Percentiles rank a stretch among this genome's conserved stretches.
Evolutionary conservation across 176 grass and related monocot genomes (phyloP).

Genomic region (Cenchrus purpureus): DNA sequence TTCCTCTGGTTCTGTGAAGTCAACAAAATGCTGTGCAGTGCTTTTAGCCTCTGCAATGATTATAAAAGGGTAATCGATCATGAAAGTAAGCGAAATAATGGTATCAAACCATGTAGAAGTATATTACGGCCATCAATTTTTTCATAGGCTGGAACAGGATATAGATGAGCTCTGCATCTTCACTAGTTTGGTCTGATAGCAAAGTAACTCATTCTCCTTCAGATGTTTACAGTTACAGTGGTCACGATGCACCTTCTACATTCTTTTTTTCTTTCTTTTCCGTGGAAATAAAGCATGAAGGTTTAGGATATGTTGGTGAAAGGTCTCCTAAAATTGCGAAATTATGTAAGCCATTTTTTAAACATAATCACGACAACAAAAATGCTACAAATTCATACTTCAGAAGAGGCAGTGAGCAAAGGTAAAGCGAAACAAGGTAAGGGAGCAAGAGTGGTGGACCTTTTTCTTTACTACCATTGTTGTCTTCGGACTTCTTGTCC

Average conservation of each 20-base stretch:
- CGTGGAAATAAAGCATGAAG: background rate
- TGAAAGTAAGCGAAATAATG: constrained; percentile 20
- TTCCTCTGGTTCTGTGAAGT: constrained; percentile 63
- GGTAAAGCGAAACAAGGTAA: constrained; percentile 24
- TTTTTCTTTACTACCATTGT: constrained; percentile 26
- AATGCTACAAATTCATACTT: constrained; percentile 1
- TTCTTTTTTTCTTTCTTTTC: constrained; percentile 1
- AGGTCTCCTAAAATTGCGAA: constrained; percentile 6
- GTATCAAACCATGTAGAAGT: background rate
- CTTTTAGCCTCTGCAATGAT: constrained; percentile 48
- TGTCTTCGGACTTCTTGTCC: constrained; percentile 30
- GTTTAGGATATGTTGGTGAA: constrained; percentile 10
- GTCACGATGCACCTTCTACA: background rate
- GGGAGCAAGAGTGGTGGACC: constrained; percentile 29
- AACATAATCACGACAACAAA: background rate
- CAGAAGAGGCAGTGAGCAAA: constrained; percentile 19
- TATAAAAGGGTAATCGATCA: constrained; percentile 5
- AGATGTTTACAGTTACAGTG: background rate
- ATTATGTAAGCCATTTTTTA: background rate
- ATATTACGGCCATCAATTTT: background rate
- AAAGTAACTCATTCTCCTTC: background rate
- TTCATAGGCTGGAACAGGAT: background rate
- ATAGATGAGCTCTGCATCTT: constrained; percentile 12
- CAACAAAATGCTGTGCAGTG: constrained; percentile 41
- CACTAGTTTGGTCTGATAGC: constrained; percentile 11